A percentile compares a stretch with the other conserved stretches of the same genome.
These are phyloP conservation scores for Gossypium raimondii DNA, from an alignment of 345 rosid genomes.

Conservation along the genomic window DNA sequence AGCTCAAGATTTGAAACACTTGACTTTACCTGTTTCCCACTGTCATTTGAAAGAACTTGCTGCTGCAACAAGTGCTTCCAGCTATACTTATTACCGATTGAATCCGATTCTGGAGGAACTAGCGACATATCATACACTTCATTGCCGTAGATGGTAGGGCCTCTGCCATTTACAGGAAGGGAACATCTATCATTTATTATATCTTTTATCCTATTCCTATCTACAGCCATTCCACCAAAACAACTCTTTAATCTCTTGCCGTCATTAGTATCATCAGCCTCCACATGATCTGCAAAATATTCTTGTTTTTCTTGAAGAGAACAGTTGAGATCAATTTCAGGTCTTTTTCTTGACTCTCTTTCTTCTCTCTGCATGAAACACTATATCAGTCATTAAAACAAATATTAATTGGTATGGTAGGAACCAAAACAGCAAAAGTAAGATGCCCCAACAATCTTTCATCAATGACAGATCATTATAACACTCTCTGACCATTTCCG, in stretches of 20 bases:
- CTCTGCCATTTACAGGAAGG: neutral
- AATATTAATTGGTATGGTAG: neutral
- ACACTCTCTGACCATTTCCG: too few species aligned
- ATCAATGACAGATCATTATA: neutral
- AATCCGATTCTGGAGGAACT: neutral
- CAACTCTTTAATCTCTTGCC: conserved; percentile 2
- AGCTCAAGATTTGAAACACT: conserved; percentile 23
- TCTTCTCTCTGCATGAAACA: conserved; percentile 19
- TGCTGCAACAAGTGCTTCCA: neutral
- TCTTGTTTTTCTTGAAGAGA: conserved; percentile 1
- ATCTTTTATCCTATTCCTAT: neutral
- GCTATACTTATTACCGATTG: neutral
- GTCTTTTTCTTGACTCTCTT: conserved; percentile 3
- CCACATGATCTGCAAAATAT: neutral
- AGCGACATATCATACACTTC: neutral
- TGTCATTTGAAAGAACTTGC: neutral
- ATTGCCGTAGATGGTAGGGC: neutral
- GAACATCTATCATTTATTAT: neutral
- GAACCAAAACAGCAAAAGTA: neutral
- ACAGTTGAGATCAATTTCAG: conserved; percentile 13
- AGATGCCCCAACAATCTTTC: neutral
- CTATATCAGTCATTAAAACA: neutral
- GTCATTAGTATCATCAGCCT: neutral
- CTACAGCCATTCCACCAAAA: neutral
- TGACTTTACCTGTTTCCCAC: neutral